Evolutionary conservation across 768 basidiomycete species (phyloP).

Genomic region (Lactifluus piperatus): DNA sequence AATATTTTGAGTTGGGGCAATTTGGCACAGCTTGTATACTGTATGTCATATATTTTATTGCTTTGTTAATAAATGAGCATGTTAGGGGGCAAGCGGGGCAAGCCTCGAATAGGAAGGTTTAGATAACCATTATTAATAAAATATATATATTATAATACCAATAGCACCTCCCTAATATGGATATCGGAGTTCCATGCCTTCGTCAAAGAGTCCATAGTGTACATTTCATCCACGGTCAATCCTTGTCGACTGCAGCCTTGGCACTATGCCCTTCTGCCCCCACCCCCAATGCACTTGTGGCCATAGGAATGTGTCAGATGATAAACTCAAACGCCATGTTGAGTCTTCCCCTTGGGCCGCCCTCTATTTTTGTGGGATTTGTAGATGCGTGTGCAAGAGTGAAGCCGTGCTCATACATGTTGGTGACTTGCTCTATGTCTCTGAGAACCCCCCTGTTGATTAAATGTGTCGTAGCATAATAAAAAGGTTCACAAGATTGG

Average conservation of each 20-base stretch:
- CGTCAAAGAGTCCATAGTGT: no score
- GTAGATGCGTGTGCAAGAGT: conserved; percentile 17
- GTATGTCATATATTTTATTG: no score
- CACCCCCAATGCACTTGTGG: conserved; percentile 16
- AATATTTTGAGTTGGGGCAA: no score
- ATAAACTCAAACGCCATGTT: conserved; percentile 13
- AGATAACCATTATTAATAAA: no score
- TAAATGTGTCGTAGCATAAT: conserved; percentile 7
- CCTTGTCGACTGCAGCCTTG: background rate
- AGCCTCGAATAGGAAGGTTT: no score
- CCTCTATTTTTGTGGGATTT: conserved; percentile 14
- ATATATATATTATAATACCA: no score
- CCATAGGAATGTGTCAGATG: conserved; percentile 5
- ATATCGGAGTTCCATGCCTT: no score
- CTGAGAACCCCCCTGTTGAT: background rate
- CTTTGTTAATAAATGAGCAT: no score
- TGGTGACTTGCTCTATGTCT: background rate
- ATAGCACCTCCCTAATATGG: no score
- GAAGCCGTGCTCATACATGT: conserved; percentile 11
- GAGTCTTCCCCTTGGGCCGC: conserved; percentile 14
- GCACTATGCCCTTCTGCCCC: conserved; percentile 17
- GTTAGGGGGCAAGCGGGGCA: no score
- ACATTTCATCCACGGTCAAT: background rate
- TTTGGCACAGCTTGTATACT: no score
- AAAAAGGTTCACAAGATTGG: conserved; percentile 10